Conservation (phyloP, 345 rosid species). For the Lepidium aucheri region DNA sequence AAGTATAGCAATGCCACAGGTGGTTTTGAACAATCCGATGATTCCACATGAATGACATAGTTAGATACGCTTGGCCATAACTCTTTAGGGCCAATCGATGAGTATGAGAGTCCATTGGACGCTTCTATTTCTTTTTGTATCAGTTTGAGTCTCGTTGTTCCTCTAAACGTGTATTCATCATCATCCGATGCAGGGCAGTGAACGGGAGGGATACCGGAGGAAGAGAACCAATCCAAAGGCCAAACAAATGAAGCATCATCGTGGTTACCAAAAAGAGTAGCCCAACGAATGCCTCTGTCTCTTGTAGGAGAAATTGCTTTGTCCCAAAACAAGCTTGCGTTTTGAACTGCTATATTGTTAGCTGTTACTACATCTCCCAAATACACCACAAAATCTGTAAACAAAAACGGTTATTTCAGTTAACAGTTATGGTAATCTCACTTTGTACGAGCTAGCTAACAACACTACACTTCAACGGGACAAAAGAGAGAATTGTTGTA, state of each 20-base stretch:
- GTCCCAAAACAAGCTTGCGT: constrained; percentile 80
- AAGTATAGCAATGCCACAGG: constrained; percentile 54
- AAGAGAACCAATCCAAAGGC: constrained; percentile 81
- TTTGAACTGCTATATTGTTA: constrained; percentile 57
- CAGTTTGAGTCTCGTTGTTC: constrained; percentile 48
- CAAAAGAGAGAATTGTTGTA: background rate
- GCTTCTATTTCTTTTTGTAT: constrained; percentile 43
- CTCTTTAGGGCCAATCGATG: constrained; percentile 48
- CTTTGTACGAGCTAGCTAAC: background rate
- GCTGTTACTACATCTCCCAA: constrained; percentile 90
- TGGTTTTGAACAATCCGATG: constrained; percentile 27
- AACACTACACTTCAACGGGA: background rate
- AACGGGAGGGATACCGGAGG: constrained; percentile 59
- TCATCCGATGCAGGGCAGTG: constrained; percentile 35
- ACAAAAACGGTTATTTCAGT: background rate
- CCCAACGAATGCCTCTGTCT: constrained; percentile 62
- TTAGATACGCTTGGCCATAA: constrained; percentile 89
- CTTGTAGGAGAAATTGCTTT: constrained; percentile 68
- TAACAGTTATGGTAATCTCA: background rate
- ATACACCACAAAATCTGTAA: constrained; percentile 70
- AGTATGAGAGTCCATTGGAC: constrained; percentile 31
- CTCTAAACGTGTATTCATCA: constrained; percentile 44
- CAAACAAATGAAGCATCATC: constrained; percentile 74
- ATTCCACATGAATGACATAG: constrained; percentile 44
- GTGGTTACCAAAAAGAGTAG: constrained; percentile 79